phyloP scores from a whole-genome alignment of 2,329 filamentous ascomycete species.

The Exophiala calicioides region DNA sequence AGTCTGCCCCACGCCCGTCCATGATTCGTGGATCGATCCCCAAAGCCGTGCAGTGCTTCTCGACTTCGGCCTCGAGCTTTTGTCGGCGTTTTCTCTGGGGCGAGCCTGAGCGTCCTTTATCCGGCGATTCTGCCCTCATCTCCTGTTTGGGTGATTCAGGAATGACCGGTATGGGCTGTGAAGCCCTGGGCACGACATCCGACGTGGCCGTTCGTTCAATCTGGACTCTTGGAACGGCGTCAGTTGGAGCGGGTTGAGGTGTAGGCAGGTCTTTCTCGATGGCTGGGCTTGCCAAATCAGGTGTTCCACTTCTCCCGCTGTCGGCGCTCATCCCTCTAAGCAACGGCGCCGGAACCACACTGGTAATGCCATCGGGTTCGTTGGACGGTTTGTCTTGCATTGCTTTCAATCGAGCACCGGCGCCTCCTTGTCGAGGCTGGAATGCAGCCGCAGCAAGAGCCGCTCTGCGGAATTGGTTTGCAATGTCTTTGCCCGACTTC shows the following conservation, averaged over 20 bases:
- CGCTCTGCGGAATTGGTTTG: constrained; percentile 76
- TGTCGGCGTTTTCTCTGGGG: constrained; percentile 60
- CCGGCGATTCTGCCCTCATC: constrained; percentile 41
- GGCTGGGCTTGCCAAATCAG: constrained; percentile 34
- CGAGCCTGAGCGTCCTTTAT: constrained; percentile 32
- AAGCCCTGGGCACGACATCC: constrained; percentile 31
- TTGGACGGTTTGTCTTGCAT: constrained; percentile 58
- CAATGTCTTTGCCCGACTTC: constrained; percentile 70
- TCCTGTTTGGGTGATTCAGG: constrained; percentile 33
- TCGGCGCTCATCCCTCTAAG: constrained; percentile 46
- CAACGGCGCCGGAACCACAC: constrained; percentile 78
- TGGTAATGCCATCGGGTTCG: constrained; percentile 84
- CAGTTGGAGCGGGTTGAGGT: constrained; percentile 35
- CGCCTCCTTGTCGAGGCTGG: constrained; percentile 84
- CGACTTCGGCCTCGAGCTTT: constrained; percentile 70
- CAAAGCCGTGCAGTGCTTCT: constrained; percentile 73
- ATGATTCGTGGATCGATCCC: constrained; percentile 77
- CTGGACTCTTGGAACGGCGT: constrained; percentile 40
- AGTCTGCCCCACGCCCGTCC: constrained; percentile 74
- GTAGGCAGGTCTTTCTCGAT: constrained; percentile 33
- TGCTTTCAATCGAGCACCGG: constrained; percentile 73
- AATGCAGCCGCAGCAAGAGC: constrained; percentile 73
- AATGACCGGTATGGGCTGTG: constrained; percentile 14
- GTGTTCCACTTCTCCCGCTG: constrained; percentile 33
- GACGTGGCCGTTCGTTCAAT: constrained; percentile 40